Evolutionary conservation across 2,329 filamentous ascomycete species (phyloP).

Genomic region (Claviceps purpurea): DNA sequence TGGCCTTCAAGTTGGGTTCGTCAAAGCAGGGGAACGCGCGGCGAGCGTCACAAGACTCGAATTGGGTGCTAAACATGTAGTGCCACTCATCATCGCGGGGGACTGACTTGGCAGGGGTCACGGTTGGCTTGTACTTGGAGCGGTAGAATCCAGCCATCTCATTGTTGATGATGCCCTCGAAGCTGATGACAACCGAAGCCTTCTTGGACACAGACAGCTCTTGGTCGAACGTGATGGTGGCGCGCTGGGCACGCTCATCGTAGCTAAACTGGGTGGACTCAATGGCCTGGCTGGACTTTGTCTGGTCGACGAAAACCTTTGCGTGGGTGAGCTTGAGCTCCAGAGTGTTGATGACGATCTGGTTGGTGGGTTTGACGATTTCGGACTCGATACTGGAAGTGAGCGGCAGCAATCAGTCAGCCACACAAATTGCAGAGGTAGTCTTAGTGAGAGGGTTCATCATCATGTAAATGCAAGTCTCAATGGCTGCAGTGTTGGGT

Average conservation of each 20-base stretch:
- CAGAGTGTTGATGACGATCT: slow-evolving; percentile 74
- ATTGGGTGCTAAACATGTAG: slow-evolving; percentile 88
- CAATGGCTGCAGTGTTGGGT: background rate
- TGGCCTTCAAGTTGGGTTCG: slow-evolving; percentile 92
- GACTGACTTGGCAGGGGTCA: slow-evolving; percentile 59
- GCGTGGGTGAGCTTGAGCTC: slow-evolving; percentile 62
- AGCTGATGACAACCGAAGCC: slow-evolving; percentile 55
- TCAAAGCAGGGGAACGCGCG: slow-evolving; percentile 96
- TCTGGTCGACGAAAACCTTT: slow-evolving; percentile 45
- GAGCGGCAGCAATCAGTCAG: too few species aligned
- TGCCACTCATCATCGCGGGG: slow-evolving; percentile 56
- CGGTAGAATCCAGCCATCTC: slow-evolving; percentile 90
- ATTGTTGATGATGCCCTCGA: slow-evolving; percentile 74
- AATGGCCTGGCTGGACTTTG: slow-evolving; percentile 41
- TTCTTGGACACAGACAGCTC: slow-evolving; percentile 56
- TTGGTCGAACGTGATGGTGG: slow-evolving; percentile 61
- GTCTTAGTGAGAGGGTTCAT: background rate
- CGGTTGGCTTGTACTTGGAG: slow-evolving; percentile 79
- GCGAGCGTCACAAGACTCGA: slow-evolving; percentile 90
- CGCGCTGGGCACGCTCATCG: slow-evolving; percentile 73
- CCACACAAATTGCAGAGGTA: too few species aligned
- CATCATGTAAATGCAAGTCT: too few species aligned
- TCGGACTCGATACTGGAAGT: slow-evolving; percentile 54
- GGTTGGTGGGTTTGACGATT: slow-evolving; percentile 56
- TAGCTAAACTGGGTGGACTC: slow-evolving; percentile 60